Percentiles rank a stretch among this genome's conserved stretches.
phyloP scores from a whole-genome alignment of 345 rosid genomes.

The Triadica sebifera region DNA sequence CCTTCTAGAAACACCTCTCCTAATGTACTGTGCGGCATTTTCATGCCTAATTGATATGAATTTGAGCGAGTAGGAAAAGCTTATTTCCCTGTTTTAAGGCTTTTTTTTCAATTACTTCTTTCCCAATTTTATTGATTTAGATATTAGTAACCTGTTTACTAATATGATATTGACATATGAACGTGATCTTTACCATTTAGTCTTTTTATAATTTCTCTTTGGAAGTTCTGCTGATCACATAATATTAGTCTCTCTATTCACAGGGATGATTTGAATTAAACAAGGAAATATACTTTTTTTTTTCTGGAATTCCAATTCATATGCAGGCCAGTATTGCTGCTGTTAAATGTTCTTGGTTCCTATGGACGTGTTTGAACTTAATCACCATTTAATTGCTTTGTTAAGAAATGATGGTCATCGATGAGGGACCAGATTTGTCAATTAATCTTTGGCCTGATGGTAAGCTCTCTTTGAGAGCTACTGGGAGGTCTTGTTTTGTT shows the following conservation, averaged over 20 bases:
- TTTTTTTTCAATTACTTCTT: not conserved
- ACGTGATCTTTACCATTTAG: not conserved
- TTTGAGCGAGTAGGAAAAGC: not conserved
- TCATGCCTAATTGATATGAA: not conserved
- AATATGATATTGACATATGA: not conserved
- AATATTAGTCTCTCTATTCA: not conserved
- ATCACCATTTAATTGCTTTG: not conserved
- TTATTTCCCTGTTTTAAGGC: not conserved
- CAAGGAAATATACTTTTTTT: not conserved
- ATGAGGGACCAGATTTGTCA: not conserved
- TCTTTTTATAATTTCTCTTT: slow-evolving; percentile 9
- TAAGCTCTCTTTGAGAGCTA: no score
- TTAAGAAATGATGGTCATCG: not conserved
- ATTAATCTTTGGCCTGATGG: no score
- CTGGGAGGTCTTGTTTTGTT: no score
- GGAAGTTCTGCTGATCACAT: not conserved
- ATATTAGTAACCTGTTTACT: not conserved
- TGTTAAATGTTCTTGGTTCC: not conserved
- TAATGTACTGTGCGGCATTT: not conserved
- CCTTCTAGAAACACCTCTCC: not conserved
- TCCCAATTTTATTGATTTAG: not conserved
- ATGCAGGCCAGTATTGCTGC: not conserved
- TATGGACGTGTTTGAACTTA: not conserved
- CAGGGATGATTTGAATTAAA: not conserved
- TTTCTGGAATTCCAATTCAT: not conserved